phyloP scores from a whole-genome alignment of 768 basidiomycete genomes.

The Lactarius akahatsu region DNA sequence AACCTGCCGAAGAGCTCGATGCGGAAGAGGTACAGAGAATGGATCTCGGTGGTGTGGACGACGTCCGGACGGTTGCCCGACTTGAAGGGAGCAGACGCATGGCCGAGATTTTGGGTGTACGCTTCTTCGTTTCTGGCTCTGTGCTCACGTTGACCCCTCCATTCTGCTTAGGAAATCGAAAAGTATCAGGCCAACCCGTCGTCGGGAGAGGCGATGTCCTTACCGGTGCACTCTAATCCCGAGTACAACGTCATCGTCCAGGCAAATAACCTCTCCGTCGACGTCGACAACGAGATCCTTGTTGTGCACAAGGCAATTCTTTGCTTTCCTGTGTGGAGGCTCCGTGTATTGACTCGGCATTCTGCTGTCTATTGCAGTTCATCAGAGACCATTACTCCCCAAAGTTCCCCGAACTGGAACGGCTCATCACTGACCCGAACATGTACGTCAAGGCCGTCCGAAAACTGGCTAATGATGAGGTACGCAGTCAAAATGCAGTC shows the following conservation, averaged over 20 bases:
- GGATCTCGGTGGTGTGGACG: constrained; percentile 82
- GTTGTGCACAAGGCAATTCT: constrained; percentile 85
- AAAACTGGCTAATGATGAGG: constrained; percentile 81
- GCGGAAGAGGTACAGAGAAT: constrained; percentile 92
- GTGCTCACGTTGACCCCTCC: constrained; percentile 4
- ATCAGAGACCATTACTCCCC: constrained; percentile 96
- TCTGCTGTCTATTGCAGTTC: constrained; percentile 54
- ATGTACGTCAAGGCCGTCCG: constrained; percentile 93
- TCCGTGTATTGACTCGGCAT: constrained; percentile 29
- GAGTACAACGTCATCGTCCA: constrained; percentile 97
- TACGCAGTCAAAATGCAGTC: constrained; percentile 34
- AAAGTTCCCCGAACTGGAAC: constrained; percentile 96
- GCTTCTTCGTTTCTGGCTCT: constrained; percentile 13
- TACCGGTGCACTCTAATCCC: constrained; percentile 84
- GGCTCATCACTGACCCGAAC: constrained; percentile 86
- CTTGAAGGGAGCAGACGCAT: constrained; percentile 85
- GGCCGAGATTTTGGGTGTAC: constrained; percentile 80
- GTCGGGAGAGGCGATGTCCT: constrained; percentile 70
- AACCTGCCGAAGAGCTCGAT: constrained; percentile 95
- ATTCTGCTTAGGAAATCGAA: constrained; percentile 72
- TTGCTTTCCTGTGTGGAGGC: constrained; percentile 9
- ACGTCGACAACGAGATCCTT: constrained; percentile 96
- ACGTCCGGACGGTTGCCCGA: constrained; percentile 86
- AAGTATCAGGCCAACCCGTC: constrained; percentile 82
- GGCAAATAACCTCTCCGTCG: constrained; percentile 96